Conservation (phyloP, 768 basidiomycete genomes). For the Boletus speciosus region DNA sequence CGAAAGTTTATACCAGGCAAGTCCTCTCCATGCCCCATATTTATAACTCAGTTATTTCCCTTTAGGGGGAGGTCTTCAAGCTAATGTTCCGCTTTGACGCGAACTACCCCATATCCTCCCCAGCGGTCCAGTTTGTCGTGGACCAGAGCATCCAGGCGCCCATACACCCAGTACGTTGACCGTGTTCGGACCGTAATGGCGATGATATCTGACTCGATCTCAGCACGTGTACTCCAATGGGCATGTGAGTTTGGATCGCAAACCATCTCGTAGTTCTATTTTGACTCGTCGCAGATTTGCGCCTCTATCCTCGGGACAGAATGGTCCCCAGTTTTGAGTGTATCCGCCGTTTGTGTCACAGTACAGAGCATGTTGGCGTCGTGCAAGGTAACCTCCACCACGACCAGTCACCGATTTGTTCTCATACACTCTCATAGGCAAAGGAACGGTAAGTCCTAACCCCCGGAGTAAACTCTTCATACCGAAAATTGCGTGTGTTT, state of each 20-base stretch:
- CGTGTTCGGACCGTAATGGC: neutral
- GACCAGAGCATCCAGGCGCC: constrained; percentile 63
- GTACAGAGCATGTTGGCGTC: constrained; percentile 91
- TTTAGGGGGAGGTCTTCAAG: constrained; percentile 72
- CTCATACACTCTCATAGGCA: constrained; percentile 34
- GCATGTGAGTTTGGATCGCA: constrained; percentile 48
- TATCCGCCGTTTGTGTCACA: constrained; percentile 77
- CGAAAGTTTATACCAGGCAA: constrained; percentile 72
- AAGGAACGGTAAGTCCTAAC: constrained; percentile 56
- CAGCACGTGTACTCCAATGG: constrained; percentile 88
- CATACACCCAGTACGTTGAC: constrained; percentile 65
- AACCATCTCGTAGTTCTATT: constrained; percentile 8
- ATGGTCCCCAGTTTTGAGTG: constrained; percentile 88
- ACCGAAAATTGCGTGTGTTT: constrained; percentile 5
- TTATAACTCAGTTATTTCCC: neutral
- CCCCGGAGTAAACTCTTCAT: neutral
- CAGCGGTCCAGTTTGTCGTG: constrained; percentile 83
- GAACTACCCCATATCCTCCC: constrained; percentile 82
- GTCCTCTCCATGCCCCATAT: constrained; percentile 4
- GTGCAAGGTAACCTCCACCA: constrained; percentile 62
- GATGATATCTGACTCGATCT: constrained; percentile 11
- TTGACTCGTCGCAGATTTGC: constrained; percentile 58
- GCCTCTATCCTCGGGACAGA: constrained; percentile 86
- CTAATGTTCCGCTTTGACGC: constrained; percentile 80
- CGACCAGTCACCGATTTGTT: neutral